Evolutionary conservation across 2,329 filamentous ascomycete genomes (phyloP).

Genomic region (Torrubiellomyces zombiae): DNA sequence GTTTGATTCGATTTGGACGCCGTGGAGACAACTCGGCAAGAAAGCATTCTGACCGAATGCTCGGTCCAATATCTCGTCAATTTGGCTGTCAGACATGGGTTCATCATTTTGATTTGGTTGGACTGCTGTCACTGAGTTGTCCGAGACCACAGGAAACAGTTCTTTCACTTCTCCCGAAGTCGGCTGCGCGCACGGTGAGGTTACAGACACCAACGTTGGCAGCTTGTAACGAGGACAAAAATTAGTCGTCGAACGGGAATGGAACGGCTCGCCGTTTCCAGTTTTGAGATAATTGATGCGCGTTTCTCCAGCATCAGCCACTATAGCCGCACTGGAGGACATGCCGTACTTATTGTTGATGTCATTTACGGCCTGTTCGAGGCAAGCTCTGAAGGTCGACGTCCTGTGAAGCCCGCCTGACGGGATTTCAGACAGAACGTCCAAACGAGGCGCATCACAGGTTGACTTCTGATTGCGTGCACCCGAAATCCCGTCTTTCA

Average conservation of each 20-base stretch:
- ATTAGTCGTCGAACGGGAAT: constrained; percentile 3
- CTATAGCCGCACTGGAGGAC: constrained; percentile 3
- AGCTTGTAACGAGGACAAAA: constrained; percentile 6
- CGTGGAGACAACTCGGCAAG: too few species aligned
- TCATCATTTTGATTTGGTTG: neutral
- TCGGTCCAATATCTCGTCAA: constrained; percentile 5
- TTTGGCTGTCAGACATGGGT: constrained; percentile 4
- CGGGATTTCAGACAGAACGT: constrained; percentile 12
- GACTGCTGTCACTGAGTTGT: constrained; percentile 1
- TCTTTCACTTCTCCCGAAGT: constrained; percentile 5
- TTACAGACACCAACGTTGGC: constrained; percentile 5
- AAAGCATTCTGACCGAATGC: too few species aligned
- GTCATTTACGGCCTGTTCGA: constrained; percentile 15
- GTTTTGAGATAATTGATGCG: constrained; percentile 1
- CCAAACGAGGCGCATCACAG: constrained; percentile 11
- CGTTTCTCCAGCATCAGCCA: constrained; percentile 1
- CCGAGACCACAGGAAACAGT: constrained; percentile 2
- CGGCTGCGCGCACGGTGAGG: constrained; percentile 3
- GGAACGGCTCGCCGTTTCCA: neutral
- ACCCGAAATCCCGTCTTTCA: constrained; percentile 1
- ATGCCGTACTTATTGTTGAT: constrained; percentile 13
- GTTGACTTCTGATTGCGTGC: neutral
- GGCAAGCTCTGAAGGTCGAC: constrained; percentile 12
- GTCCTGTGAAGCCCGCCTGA: constrained; percentile 9
- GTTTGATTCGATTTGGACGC: too few species aligned